These are phyloP conservation scores for Plasmodium gallinaceum DNA, from an alignment of 169 alveolate species.

Conservation along the genomic window DNA sequence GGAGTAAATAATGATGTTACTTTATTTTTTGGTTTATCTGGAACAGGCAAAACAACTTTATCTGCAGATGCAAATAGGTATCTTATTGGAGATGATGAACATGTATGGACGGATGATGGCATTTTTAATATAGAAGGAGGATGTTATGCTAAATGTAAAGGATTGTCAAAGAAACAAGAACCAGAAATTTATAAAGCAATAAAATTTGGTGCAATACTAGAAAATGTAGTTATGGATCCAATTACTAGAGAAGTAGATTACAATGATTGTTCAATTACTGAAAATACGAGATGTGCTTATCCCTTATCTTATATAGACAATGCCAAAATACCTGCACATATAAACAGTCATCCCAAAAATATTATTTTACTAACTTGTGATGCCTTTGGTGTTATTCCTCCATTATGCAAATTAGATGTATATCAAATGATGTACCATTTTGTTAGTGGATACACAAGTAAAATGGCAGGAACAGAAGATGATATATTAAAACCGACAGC, in stretches of 20 bases:
- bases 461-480: constrained; percentile 96
- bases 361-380: constrained; percentile 95
- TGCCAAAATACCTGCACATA: constrained; percentile 94
- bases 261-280: constrained; percentile 92
- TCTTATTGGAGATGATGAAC: constrained; percentile 98
- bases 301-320: constrained; percentile 94
- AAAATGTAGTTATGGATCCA: constrained; percentile 92
- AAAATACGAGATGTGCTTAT: constrained; percentile 95
- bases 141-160: constrained; percentile 96
- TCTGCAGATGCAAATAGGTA: constrained; percentile 95
- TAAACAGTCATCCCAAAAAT: constrained; percentile 95
- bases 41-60: constrained; percentile 98
- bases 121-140: constrained; percentile 98
- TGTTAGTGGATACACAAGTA: constrained; percentile 96
- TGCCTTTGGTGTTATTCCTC: constrained; percentile 98
- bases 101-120: constrained; percentile 97
- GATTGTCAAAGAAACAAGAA: constrained; percentile 92
- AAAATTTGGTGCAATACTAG: constrained; percentile 92
- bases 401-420: constrained; percentile 91
- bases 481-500: constrained; percentile 94
- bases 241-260: constrained; percentile 92
- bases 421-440: constrained; percentile 96
- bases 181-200: constrained; percentile 97
- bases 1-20: constrained; percentile 94
- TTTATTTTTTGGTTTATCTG: constrained; percentile 97